phyloP scores from a whole-genome alignment of 108 stramenopile species.

The Epipyxis sp. region DNA sequence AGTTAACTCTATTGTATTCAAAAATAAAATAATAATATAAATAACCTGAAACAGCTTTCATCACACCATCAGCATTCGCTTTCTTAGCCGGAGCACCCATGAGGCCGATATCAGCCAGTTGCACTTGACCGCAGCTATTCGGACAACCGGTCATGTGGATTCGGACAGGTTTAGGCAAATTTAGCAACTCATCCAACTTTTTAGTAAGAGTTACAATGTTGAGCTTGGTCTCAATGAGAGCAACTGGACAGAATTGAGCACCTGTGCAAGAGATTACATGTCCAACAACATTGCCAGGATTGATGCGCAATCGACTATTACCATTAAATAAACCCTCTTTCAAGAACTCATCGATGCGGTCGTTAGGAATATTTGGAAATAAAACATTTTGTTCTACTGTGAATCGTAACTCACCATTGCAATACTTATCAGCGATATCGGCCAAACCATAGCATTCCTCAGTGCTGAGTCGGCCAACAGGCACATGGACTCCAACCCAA shows the following conservation, averaged over 20 bases:
- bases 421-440: conserved; percentile 75
- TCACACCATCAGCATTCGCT: no score
- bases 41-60: no score
- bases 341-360: conserved; percentile 61
- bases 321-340: conserved; percentile 60
- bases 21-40: no score
- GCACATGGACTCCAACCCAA: no score
- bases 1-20: no score
- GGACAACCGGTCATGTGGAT: conserved; percentile 96
- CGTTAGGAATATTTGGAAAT: conserved; percentile 78
- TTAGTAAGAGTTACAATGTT: conserved; percentile 65
- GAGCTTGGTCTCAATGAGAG: conserved; percentile 80
- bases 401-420: conserved; percentile 76
- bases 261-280: conserved; percentile 87
- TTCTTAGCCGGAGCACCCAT: no score
- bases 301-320: conserved; percentile 49
- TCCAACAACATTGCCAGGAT: conserved; percentile 73
- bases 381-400: conserved; percentile 91
- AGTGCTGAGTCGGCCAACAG: no score
- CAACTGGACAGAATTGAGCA: conserved; percentile 84
- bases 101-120: no score
- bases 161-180: conserved; percentile 71
- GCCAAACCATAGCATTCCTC: conserved; percentile 56
- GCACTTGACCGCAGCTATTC: no score
- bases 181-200: conserved; percentile 72